Evolutionary conservation across 495 filamentous ascomycete genomes (phyloP).

Genomic region (Annulohypoxylon nitens): DNA sequence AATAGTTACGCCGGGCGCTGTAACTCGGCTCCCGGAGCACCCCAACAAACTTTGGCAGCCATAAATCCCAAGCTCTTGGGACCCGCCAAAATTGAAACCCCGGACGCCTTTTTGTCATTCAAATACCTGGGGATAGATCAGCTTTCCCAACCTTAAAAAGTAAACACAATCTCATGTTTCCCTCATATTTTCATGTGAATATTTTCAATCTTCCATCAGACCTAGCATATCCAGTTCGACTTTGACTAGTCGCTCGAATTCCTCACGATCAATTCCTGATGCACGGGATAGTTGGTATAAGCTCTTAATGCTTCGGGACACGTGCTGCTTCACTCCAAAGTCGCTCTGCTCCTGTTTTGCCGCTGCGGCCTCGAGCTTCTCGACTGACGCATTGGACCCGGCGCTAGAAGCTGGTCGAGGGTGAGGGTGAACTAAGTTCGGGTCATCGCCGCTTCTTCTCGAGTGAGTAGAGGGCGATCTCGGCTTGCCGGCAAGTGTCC

Average conservation of each 20-base stretch:
- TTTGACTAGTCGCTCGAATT: conserved; percentile 85
- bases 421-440: conserved; percentile 53
- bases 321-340: conserved; percentile 87
- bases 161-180: background rate
- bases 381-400: conserved; percentile 69
- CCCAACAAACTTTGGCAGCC: conserved; percentile 35
- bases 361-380: conserved; percentile 74
- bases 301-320: conserved; percentile 88
- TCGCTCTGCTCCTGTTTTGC: conserved; percentile 76
- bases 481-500: conserved; percentile 57
- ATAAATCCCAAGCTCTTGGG: background rate
- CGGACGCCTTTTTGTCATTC: conserved; percentile 29
- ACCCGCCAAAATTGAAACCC: conserved; percentile 35
- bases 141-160: conserved; percentile 30
- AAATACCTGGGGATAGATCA: conserved; percentile 19
- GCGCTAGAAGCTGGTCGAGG: conserved; percentile 67
- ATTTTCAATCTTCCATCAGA: conserved; percentile 77
- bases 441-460: conserved; percentile 45
- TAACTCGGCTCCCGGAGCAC: conserved; percentile 20
- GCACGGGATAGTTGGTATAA: conserved; percentile 83
- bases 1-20: conserved; percentile 31
- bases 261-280: conserved; percentile 82
- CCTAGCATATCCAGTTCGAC: conserved; percentile 83
- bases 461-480: conserved; percentile 56
- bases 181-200: background rate